Base-by-base conservation (phyloP, 345 rosid species). In the Alliaria petiolata region DNA sequence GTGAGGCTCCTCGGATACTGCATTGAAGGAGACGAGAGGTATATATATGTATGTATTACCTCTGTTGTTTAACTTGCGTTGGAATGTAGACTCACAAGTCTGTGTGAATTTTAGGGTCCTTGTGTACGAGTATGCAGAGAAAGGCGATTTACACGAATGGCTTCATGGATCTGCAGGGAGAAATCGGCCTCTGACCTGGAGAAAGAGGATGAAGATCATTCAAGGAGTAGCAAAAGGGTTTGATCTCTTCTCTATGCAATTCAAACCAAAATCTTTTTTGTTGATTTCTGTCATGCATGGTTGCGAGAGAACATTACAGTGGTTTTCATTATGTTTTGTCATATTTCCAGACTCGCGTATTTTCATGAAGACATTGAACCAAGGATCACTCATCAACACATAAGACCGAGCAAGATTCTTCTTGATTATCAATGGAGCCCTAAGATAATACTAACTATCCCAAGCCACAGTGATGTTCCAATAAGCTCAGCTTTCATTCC, bases 141-240 rank as follows among this genome's bases (percentile, higher is more conserved):
- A 90, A 74, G 93, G 95, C 3, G 85, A 82, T 78, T 83, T 90
- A 72, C 80, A 85, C 57, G 86, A 83, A 55, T 87, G 93, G 97
- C 89, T 93, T 59, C 25, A 90, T 74, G 88, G 83, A 50, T 59
- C 67, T 50, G n/a, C 71, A 17, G 83, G 84, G 33, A 60, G 73
- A 70, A 62, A 39, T 51, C 78, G 3, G 25, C 1, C 62, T 49
- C 88, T 90, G 45, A 68, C 82, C 6, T 88, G 97, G 93, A 67
- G 54, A 19, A 72, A 73, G 30, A 67, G 96, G 61, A 79, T 84
- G 82, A 80, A 81, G 16, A 87, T 90, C 25, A 84, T 90, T 61
- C 85, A 69, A 61, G 96, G 96, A 84, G 79, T 80, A 31, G 96
- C 87, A n/a, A 89, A 86, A 83, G 97, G 92, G 97, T 58, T n/a